These are phyloP conservation scores for Phytophthora sansomeana DNA, from an alignment of 352 stramenopile genomes.

Conservation along the genomic window DNA sequence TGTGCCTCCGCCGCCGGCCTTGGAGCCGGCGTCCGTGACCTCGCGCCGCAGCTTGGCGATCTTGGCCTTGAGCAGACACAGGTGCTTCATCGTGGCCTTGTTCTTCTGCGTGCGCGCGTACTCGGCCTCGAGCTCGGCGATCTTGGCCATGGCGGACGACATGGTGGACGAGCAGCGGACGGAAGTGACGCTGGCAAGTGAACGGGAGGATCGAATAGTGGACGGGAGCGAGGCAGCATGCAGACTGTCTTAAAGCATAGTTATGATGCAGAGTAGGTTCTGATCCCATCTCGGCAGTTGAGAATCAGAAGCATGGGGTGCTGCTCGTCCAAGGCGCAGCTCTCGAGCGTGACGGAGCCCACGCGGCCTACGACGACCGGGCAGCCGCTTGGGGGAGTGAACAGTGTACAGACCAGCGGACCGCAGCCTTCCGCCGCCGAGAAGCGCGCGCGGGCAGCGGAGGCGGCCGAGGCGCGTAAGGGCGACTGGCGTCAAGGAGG, in stretches of 20 bases:
- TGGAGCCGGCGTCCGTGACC: constrained; percentile 86
- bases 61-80: constrained; percentile 98
- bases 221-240: constrained; percentile 14
- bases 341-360: constrained; percentile 41
- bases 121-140: constrained; percentile 89
- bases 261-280: neutral
- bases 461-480: constrained; percentile 73
- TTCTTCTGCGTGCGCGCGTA: constrained; percentile 99
- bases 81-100: constrained; percentile 99
- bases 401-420: constrained; percentile 13
- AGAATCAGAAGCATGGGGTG: constrained; percentile 57
- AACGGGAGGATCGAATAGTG: constrained; percentile 6
- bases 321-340: constrained; percentile 68
- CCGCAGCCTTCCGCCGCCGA: constrained; percentile 65
- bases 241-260: too few species aligned
- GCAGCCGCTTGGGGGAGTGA: constrained; percentile 14
- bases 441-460: constrained; percentile 67
- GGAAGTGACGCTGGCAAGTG: neutral
- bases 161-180: constrained; percentile 33
- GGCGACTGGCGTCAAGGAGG: constrained; percentile 84
- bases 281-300: constrained; percentile 2
- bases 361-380: constrained; percentile 9
- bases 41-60: constrained; percentile 97
- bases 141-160: constrained; percentile 77
- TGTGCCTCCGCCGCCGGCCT: constrained; percentile 64